These are phyloP conservation scores for Chlamydomonas incerta DNA, from an alignment of 139 green algal species.

Conservation along the genomic window DNA sequence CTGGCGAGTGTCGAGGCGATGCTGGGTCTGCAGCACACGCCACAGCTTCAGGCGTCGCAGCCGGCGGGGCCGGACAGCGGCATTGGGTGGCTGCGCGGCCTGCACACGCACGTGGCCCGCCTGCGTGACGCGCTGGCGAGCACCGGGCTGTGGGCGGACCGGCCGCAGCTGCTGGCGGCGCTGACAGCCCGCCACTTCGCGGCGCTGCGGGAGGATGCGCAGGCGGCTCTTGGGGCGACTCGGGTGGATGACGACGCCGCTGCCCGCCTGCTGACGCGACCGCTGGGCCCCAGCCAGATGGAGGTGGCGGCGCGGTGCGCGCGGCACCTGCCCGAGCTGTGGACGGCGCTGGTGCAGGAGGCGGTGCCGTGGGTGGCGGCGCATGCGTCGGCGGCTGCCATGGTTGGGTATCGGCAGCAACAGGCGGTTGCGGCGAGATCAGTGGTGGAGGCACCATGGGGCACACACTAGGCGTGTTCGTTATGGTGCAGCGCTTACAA, in stretches of 20 bases:
- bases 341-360: constrained; percentile 19
- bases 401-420: not conserved
- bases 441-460: no score
- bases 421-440: no score
- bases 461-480: no score
- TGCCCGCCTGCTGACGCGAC: not conserved
- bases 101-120: not conserved
- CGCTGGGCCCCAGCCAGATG: not conserved
- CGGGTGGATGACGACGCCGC: not conserved
- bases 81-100: no score
- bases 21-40: not conserved
- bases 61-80: not conserved
- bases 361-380: constrained; percentile 2
- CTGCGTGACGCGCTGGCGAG: not conserved
- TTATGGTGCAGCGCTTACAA: no score
- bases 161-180: not conserved
- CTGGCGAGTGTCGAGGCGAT: not conserved
- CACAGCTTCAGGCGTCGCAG: not conserved
- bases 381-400: not conserved
- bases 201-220: not conserved
- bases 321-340: constrained; percentile 1
- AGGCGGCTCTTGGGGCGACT: not conserved
- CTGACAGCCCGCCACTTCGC: not conserved
- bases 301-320: not conserved
- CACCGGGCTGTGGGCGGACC: constrained; percentile 12